Evolutionary conservation across 192 early-diverging fungal species (phyloP).

Genomic region (Mortierella antarctica): DNA sequence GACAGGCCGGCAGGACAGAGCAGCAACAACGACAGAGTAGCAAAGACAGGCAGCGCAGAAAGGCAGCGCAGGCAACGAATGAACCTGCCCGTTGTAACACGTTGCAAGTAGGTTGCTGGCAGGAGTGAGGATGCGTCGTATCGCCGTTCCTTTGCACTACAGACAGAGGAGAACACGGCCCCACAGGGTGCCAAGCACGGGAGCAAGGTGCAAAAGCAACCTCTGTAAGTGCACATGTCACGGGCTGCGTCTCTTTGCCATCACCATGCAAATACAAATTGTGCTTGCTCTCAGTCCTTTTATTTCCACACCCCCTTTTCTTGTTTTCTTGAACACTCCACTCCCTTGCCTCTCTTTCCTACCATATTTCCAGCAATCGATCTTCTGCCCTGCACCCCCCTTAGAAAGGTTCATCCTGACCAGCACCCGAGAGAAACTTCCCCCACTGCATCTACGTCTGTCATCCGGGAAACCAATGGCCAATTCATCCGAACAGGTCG

Average conservation of each 20-base stretch:
- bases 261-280: too few species aligned
- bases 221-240: too few species aligned
- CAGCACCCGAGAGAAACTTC: too few species aligned
- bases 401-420: not conserved
- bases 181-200: too few species aligned
- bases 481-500: slow-evolving; percentile 16
- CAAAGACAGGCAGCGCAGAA: not conserved
- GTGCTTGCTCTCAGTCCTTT: too few species aligned
- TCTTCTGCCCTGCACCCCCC: not conserved
- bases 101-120: not conserved
- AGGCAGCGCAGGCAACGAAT: not conserved
- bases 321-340: not conserved
- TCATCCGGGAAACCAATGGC: not conserved
- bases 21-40: too few species aligned
- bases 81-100: too few species aligned
- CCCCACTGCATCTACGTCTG: too few species aligned
- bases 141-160: not conserved
- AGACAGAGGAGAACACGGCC: not conserved
- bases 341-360: not conserved
- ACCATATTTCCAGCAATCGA: not conserved
- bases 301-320: not conserved
- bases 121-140: not conserved
- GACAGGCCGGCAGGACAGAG: not conserved
- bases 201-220: too few species aligned
- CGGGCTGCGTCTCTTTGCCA: too few species aligned